Base-by-base conservation (phyloP, 371 early-diverging fungal genomes). In the Mucor indicus region DNA sequence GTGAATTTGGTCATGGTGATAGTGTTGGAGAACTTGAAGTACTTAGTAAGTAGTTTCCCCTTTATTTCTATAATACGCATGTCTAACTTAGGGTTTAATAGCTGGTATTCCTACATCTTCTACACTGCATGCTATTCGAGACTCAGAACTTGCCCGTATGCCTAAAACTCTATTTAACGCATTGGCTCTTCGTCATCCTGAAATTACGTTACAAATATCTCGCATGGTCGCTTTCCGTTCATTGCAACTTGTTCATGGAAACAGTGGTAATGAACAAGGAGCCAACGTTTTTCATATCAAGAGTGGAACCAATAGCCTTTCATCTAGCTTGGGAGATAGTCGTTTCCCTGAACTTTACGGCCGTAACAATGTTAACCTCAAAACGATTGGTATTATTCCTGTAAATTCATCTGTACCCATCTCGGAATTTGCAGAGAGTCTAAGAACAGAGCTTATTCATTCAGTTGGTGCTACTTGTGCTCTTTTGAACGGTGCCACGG, bases 91-190 rank as follows among this genome's bases (percentile, higher is more conserved):
- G n/a, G n/a, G n/a, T n/a, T n/a, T n/a, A n/a, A n/a, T 55, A 71
- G 77, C 88, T 57, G 89, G 81, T 45, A 71, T 80, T 6, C 81
- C 83, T 1, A 83, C 93, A 35, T 80, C 85, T n/a, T 83, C 86
- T n/a, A 96, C 93, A 3, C 75, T 97, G 12, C 95, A 97, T 57
- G 97, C 98, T 5, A 98, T 98, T 53, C 89, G 98, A 35, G 97
- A 97, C 62, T 85, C 95, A 1, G 98, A 98, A 63, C 76, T 97
- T 10, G 94, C 95, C 11, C 80, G 93, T n/a, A 87, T 98, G 79
- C 98, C 98, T 1, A 91, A 89, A 46, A 89, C 93, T 0, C 74
- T 98, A 32, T 95, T 98, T 68, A 87, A 91, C 50, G 89, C 96
- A 4, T 78, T 98, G 23, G 87, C 95, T 13, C 61, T 84, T 38